These are phyloP conservation scores for Monascus ruber DNA, from an alignment of 2,329 filamentous ascomycete genomes.

Conservation along the genomic window DNA sequence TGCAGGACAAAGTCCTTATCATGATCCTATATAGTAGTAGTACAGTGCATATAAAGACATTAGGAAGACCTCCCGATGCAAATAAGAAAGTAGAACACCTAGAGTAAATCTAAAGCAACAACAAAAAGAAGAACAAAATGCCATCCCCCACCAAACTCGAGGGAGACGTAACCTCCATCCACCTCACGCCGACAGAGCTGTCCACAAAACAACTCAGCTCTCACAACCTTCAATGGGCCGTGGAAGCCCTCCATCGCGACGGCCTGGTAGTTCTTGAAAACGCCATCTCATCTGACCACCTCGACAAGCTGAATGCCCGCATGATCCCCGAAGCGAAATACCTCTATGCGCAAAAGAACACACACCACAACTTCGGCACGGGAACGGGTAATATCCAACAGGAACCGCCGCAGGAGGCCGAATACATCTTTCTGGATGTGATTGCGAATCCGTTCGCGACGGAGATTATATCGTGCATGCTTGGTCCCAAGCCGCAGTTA, in stretches of 20 bases:
- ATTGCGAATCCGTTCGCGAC: constrained; percentile 30
- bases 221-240: constrained; percentile 11
- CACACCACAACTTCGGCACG: constrained; percentile 16
- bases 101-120: too few species aligned
- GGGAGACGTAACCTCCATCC: neutral
- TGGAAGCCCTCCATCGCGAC: constrained; percentile 22
- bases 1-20: too few species aligned
- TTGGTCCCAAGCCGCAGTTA: constrained; percentile 26
- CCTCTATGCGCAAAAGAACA: constrained; percentile 16
- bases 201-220: constrained; percentile 4
- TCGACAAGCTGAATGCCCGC: constrained; percentile 21
- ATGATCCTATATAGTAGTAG: too few species aligned
- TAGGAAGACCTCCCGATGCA: too few species aligned
- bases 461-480: constrained; percentile 23
- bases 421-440: constrained; percentile 27
- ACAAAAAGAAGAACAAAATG: neutral
- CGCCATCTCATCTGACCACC: constrained; percentile 19
- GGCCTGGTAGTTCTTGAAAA: constrained; percentile 30
- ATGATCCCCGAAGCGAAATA: constrained; percentile 21
- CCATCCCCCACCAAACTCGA: neutral
- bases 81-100: too few species aligned
- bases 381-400: constrained; percentile 31
- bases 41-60: too few species aligned
- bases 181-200: neutral
- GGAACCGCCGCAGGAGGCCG: constrained; percentile 23